A percentile compares a stretch with the other conserved stretches of the same genome.
Evolutionary conservation across 176 grass and related monocot genomes (phyloP).

Genomic region (Elaeis guineensis): DNA sequence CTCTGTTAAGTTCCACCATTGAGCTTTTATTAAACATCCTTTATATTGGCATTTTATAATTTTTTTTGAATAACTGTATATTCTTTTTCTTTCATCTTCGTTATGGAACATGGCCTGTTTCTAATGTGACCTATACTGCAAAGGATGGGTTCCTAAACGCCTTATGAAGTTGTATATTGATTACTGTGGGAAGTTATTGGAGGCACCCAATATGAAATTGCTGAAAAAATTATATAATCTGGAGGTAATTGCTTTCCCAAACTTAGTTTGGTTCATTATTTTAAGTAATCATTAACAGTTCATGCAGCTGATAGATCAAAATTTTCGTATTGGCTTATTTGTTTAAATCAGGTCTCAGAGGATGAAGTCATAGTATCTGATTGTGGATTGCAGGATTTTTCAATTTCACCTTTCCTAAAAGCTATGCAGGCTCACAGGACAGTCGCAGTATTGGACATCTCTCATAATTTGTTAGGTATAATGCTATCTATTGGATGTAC

Average conservation of each 20-base stretch:
- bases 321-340: constrained; percentile 4
- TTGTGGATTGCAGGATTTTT: constrained; percentile 78
- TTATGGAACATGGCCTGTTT: no score
- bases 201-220: constrained; percentile 60
- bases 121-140: no score
- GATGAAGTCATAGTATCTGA: constrained; percentile 91
- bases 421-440: constrained; percentile 76
- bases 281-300: no score
- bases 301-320: no score
- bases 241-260: constrained; percentile 45
- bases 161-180: constrained; percentile 90
- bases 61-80: no score
- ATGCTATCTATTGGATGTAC: background rate
- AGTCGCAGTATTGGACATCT: constrained; percentile 86
- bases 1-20: no score
- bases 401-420: constrained; percentile 62
- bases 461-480: constrained; percentile 88
- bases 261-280: no score
- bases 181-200: constrained; percentile 67
- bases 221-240: constrained; percentile 82
- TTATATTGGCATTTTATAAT: no score
- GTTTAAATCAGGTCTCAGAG: constrained; percentile 70
- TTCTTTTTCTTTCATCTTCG: no score
- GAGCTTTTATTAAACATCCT: no score
- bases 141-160: constrained; percentile 88